These are phyloP conservation scores for Kondoa malvinella DNA, from an alignment of 768 basidiomycete species.

Conservation along the genomic window DNA sequence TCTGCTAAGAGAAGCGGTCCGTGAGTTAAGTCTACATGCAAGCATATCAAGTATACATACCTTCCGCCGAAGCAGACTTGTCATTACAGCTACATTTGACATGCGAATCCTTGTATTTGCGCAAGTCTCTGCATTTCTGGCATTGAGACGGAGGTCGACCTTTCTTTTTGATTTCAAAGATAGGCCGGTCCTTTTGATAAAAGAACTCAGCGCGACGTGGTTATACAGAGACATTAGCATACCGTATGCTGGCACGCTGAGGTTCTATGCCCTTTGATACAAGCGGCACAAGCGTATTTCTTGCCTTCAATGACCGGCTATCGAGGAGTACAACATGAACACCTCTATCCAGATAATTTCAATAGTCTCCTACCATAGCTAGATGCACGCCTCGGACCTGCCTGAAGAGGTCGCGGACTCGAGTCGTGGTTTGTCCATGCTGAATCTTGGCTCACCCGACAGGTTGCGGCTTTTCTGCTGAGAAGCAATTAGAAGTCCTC, in stretches of 20 bases:
- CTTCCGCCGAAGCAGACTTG: neutral
- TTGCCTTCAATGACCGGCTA: slow-evolving; percentile 4
- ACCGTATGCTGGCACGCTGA: slow-evolving; percentile 4
- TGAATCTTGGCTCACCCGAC: too few relatives aligned
- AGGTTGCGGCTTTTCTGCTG: too few relatives aligned
- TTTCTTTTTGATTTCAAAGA: slow-evolving; percentile 10
- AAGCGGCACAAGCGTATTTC: slow-evolving; percentile 1
- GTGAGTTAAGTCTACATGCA: neutral
- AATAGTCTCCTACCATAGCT: too few relatives aligned
- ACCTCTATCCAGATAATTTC: too few relatives aligned
- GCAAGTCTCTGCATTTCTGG: neutral
- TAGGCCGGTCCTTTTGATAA: slow-evolving; percentile 1
- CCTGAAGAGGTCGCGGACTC: too few relatives aligned
- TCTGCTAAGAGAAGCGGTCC: neutral
- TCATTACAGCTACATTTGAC: slow-evolving; percentile 1
- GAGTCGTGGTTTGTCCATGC: too few relatives aligned
- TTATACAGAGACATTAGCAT: neutral
- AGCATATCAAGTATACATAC: neutral
- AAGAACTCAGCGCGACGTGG: neutral
- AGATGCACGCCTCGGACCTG: too few relatives aligned
- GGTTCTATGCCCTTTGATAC: neutral
- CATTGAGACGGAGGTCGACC: slow-evolving; percentile 5
- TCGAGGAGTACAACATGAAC: too few relatives aligned
- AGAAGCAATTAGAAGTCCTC: too few relatives aligned
- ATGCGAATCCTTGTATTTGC: neutral